Evolutionary conservation across 1,284 basidiomycete genomes (phyloP).

Genomic region (Apiotrichum brassicae): DNA sequence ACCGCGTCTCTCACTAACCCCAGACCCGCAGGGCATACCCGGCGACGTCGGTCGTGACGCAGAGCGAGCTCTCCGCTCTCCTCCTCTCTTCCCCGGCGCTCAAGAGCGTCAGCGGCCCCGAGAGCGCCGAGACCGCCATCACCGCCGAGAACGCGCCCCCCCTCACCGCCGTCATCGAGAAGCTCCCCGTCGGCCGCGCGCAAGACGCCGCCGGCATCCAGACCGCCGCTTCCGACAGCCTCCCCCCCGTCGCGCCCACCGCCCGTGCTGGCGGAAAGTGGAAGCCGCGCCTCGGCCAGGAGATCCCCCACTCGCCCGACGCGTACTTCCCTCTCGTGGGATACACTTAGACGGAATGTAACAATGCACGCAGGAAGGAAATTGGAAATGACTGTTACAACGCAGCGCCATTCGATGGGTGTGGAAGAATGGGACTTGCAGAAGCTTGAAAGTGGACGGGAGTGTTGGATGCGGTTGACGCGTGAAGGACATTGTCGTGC

Average conservation of each 20-base stretch:
- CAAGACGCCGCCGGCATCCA: constrained; percentile 58
- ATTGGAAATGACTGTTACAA: too few relatives aligned
- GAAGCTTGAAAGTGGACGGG: too few relatives aligned
- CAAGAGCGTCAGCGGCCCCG: constrained; percentile 63
- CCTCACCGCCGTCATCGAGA: constrained; percentile 57
- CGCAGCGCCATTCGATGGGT: too few relatives aligned
- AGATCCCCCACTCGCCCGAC: constrained; percentile 67
- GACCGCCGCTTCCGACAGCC: constrained; percentile 52
- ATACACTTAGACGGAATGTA: constrained; percentile 56
- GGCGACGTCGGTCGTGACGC: constrained; percentile 73
- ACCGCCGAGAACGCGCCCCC: constrained; percentile 49
- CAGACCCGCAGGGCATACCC: constrained; percentile 71
- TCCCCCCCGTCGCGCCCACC: constrained; percentile 64
- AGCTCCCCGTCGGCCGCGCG: constrained; percentile 55
- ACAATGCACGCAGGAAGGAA: constrained; percentile 2
- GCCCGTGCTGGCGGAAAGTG: constrained; percentile 55
- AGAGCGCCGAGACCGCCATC: constrained; percentile 45
- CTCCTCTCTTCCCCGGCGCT: constrained; percentile 75
- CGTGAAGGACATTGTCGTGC: too few relatives aligned
- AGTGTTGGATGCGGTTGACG: too few relatives aligned
- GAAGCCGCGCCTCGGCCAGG: constrained; percentile 59
- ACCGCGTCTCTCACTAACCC: constrained; percentile 11
- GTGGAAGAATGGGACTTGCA: too few relatives aligned
- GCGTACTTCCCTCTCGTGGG: constrained; percentile 79
- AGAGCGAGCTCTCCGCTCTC: constrained; percentile 69